phyloP scores from a whole-genome alignment of 2,329 filamentous ascomycete genomes.

The Metarhizium anisopliae region DNA sequence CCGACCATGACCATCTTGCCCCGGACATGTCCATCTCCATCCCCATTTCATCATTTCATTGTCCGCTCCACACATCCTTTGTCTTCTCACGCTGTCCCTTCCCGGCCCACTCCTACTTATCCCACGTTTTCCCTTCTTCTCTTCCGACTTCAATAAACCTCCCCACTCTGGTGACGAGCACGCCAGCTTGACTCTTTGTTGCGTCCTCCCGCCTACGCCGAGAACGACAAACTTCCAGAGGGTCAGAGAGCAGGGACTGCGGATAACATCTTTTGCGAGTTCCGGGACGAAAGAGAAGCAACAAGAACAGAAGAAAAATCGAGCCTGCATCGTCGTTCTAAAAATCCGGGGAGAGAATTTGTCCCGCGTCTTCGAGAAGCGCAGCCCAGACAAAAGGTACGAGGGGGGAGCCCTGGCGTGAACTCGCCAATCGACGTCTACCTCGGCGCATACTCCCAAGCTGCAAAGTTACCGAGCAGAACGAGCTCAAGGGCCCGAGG shows the following conservation, averaged over 20 bases:
- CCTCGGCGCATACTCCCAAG: neutral
- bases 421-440: neutral
- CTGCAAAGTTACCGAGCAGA: neutral
- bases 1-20: neutral
- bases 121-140: neutral
- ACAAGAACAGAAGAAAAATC: neutral
- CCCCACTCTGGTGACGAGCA: constrained; percentile 1
- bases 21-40: neutral
- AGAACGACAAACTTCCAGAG: neutral
- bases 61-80: neutral
- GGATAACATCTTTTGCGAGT: neutral
- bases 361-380: neutral
- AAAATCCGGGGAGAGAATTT: neutral
- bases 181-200: neutral
- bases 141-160: neutral
- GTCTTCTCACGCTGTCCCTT: neutral
- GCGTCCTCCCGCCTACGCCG: neutral
- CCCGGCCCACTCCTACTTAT: neutral
- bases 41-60: neutral
- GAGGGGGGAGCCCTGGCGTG: neutral
- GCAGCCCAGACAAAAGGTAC: neutral
- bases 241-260: neutral
- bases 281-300: neutral
- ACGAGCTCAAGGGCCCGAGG: neutral
- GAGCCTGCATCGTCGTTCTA: neutral